Evolutionary conservation across 2,329 filamentous ascomycete species (phyloP), one percentile per base, ranked within the genome.

Genomic region (Claviceps africana): DNA sequence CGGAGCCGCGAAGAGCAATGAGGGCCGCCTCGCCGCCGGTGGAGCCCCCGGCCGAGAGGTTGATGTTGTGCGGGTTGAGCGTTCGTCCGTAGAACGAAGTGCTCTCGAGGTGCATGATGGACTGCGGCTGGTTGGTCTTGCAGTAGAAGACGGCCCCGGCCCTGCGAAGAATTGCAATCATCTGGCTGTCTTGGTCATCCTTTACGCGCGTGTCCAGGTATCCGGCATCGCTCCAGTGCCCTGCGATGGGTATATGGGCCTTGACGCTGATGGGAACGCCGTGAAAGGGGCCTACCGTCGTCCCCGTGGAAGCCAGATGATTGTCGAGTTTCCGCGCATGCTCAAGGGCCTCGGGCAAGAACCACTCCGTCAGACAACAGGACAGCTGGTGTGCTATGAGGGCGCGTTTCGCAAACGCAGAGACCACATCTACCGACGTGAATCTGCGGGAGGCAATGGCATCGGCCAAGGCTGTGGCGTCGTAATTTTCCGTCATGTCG

Each of bases 121-220:
- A 74, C 57, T 81, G 78, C 0, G 83, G 82, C 6, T 85, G 74
- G 52, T 84, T 86, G 0, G 84, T 86, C 63, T 86, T 85, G 54
- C 78, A 77, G 59, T 83, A 81, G n/a, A 62, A 55, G 17, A 83
- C 2, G n/a, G 55, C 55, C 3, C 55, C 55, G 6, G 54, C 51
- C 9, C 46, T 50, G 45, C 53, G 52, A n/a, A 57, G 37, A 17
- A 49, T 22, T 2, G 28, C 47, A 6, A 57, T 52, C 15, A 57
- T 8, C 19, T 28, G 42, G 0, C 51, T 43, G 15, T 56, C 55
- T 11, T 37, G 5, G 21, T 40, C 17, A 9, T 54, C 51, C 44
- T 52, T 53, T 42, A 42, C 49, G 3, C 47, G 44, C 9, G 42
- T 40, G 54, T 48, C 53, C 50, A 54, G 58, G 51, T 51, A 55